A percentile compares a stretch with the other conserved stretches of the same genome.
phyloP scores from a whole-genome alignment of 768 basidiomycete genomes.

The Russula earlei region DNA sequence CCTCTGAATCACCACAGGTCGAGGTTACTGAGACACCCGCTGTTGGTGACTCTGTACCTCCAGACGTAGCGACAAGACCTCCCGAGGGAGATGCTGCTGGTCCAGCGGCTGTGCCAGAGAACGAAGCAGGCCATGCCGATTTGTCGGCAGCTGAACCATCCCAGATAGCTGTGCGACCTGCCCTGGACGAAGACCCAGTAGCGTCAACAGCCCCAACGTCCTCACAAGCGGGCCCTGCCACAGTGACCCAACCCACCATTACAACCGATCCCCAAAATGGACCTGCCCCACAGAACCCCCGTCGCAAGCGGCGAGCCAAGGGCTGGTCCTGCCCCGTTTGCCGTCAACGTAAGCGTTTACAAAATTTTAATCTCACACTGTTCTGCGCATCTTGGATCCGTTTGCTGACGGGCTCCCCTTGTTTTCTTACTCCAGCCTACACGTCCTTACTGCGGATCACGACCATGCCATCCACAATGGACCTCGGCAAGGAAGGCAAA shows the following conservation, averaged over 20 bases:
- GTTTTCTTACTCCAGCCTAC: slow-evolving; percentile 27
- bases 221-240: slow-evolving; percentile 8
- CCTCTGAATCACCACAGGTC: slow-evolving; percentile 26
- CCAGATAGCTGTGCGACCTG: slow-evolving; percentile 9
- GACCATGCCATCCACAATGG: slow-evolving; percentile 22
- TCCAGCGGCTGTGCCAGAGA: neutral
- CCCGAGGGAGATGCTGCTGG: slow-evolving; percentile 8
- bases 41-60: slow-evolving; percentile 9
- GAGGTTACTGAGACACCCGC: slow-evolving; percentile 21
- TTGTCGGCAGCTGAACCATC: slow-evolving; percentile 2
- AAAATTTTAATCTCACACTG: neutral
- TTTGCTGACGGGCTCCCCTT: neutral
- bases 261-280: slow-evolving; percentile 13
- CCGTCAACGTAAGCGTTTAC: slow-evolving; percentile 66
- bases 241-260: slow-evolving; percentile 15
- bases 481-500: slow-evolving; percentile 16
- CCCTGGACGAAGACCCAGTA: slow-evolving; percentile 12
- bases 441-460: slow-evolving; percentile 39
- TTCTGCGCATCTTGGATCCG: neutral
- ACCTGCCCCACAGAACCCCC: slow-evolving; percentile 30
- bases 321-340: slow-evolving; percentile 98
- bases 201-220: neutral
- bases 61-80: slow-evolving; percentile 26
- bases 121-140: neutral
- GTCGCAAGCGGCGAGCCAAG: slow-evolving; percentile 88